Percentiles rank a stretch among this genome's conserved stretches.
Conservation (phyloP, 306 rosid species). For the Sicyos edulis region DNA sequence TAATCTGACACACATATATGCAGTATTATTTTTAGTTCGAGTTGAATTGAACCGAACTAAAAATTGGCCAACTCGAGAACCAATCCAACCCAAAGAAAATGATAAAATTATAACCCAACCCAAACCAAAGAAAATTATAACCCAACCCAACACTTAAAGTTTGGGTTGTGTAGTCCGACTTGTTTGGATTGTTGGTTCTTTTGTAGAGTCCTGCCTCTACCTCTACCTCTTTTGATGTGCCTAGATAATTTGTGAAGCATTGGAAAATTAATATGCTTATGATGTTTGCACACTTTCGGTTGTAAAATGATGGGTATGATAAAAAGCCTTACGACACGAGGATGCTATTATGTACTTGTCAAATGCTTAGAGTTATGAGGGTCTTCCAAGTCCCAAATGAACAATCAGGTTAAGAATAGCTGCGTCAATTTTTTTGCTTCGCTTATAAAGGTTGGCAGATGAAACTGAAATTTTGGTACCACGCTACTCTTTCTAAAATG, state of each 20-base stretch:
- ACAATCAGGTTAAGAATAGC: neutral
- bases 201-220: too few relatives aligned
- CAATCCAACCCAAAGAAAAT: too few relatives aligned
- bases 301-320: neutral
- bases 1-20: too few relatives aligned
- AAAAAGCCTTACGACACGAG: neutral
- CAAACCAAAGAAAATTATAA: too few relatives aligned
- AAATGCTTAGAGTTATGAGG: neutral
- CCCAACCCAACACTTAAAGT: too few relatives aligned
- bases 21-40: too few relatives aligned
- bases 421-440: neutral
- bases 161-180: too few relatives aligned
- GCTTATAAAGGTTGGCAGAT: neutral
- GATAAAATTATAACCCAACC: too few relatives aligned
- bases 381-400: neutral
- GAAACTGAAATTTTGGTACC: neutral
- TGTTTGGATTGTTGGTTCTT: too few relatives aligned
- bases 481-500: neutral
- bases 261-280: neutral
- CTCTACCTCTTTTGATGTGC: too few relatives aligned
- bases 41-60: too few relatives aligned
- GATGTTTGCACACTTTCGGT: neutral
- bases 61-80: too few relatives aligned
- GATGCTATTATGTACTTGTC: neutral
- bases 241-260: neutral